Percentiles rank a stretch among this genome's conserved stretches.
Evolutionary conservation across 257 asterid species (phyloP).

Genomic region (Ilex asprella): DNA sequence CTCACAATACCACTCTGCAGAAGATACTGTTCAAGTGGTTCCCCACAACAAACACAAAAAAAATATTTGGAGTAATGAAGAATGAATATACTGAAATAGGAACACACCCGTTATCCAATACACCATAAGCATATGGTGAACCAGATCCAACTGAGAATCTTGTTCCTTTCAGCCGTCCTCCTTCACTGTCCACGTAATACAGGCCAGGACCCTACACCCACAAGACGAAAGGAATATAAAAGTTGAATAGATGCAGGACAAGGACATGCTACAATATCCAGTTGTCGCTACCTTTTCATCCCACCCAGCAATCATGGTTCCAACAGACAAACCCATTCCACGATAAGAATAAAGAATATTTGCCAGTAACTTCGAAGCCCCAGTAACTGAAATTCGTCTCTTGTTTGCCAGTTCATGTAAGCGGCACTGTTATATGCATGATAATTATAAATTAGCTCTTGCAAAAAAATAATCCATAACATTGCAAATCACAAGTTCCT

Average conservation of each 20-base stretch:
- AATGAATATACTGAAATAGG: slow-evolving; percentile 4
- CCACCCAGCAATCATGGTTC: slow-evolving; percentile 99
- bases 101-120: slow-evolving; percentile 83
- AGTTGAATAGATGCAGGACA: background rate
- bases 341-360: slow-evolving; percentile 88
- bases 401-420: slow-evolving; percentile 91
- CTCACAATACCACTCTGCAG: background rate
- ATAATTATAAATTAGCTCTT: no score
- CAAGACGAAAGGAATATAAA: slow-evolving; percentile 10
- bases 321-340: slow-evolving; percentile 95
- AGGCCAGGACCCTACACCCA: slow-evolving; percentile 83
- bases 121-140: slow-evolving; percentile 96
- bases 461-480: no score
- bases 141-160: slow-evolving; percentile 98
- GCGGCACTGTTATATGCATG: slow-evolving; percentile 47
- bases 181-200: slow-evolving; percentile 93
- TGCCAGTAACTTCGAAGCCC: slow-evolving; percentile 87
- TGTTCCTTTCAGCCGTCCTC: slow-evolving; percentile 92
- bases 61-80: background rate
- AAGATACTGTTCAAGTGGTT: background rate
- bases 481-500: no score
- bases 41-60: no score
- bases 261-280: slow-evolving; percentile 3
- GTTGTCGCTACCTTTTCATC: slow-evolving; percentile 69
- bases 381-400: slow-evolving; percentile 90